Evolutionary conservation across 768 basidiomycete species (phyloP).

Genomic region (Tylopilus rubrobrunneus): DNA sequence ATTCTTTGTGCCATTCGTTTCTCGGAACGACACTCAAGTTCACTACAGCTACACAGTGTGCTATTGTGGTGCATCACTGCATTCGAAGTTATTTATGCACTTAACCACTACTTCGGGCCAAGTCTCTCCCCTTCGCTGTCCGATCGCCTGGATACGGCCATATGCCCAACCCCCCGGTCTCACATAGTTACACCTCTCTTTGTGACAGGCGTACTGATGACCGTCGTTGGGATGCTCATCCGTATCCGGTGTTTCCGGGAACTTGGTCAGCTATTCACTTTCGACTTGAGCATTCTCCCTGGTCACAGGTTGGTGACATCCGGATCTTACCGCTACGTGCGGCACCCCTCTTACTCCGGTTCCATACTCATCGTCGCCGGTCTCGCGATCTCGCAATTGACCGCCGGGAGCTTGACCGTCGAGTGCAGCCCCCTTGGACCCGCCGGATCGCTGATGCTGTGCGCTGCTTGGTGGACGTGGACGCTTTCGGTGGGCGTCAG

Average conservation of each 20-base stretch:
- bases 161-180: constrained; percentile 29
- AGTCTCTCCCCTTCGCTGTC: constrained; percentile 33
- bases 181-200: constrained; percentile 40
- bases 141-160: constrained; percentile 30
- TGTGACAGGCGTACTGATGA: constrained; percentile 41
- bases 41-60: constrained; percentile 43
- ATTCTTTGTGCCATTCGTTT: background rate
- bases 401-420: constrained; percentile 44
- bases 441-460: constrained; percentile 32
- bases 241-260: constrained; percentile 52
- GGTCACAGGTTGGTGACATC: constrained; percentile 47
- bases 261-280: constrained; percentile 54
- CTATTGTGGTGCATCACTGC: constrained; percentile 48
- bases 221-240: constrained; percentile 42
- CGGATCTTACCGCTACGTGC: constrained; percentile 49
- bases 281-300: constrained; percentile 54
- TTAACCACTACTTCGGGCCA: constrained; percentile 28
- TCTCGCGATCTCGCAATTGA: constrained; percentile 43
- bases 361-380: constrained; percentile 47
- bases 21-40: background rate
- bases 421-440: constrained; percentile 33
- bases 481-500: constrained; percentile 45
- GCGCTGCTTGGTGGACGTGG: constrained; percentile 49
- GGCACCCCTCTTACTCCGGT: constrained; percentile 56
- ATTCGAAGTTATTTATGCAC: constrained; percentile 47